Evolutionary conservation across 1,284 basidiomycete genomes (phyloP), one percentile per base, ranked within the genome.

Genomic region (Porphyrellus sp.): DNA sequence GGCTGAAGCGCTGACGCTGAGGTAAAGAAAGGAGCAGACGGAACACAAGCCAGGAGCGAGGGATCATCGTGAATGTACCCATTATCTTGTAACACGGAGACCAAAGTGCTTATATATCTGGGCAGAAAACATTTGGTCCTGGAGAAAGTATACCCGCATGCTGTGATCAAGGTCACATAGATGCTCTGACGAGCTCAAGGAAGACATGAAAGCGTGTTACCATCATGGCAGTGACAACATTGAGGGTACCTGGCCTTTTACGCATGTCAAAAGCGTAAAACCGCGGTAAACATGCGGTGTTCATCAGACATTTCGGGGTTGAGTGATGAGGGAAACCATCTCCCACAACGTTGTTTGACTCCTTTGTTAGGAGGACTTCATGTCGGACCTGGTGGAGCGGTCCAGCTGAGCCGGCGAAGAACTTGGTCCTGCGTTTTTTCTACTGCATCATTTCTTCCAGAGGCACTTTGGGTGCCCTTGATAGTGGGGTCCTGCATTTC

Each of bases 1-100:
- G 55, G 13, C 58, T 49, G 21, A 41, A 53, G 30, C 51, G 58
- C 50, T 11, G 54, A 42, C 3, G 56, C 55, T 28, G 58, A 55
- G 38, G 56, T 52, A 57, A 33, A 25, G 57, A 53, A 28, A 57
- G 49, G 41, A 57, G 30, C 28, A 51, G 30, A 45, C 60, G 42
- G 4, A 60, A 37, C 18, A 35, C 43, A 20, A 45, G 33, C 33
- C 13, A 27, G 46, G 34, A 54, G n/a, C 21, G 8, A 3, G 30
- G 20, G 3, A 55, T n/a, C 60, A 62, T 62, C 3, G 12, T 24
- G 28, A 41, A 27, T 23, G 35, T 37, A 30, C 21, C 41, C 15
- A 35, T 13, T 35, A 18, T 9, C 21, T n/a, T 8, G 23, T 25
- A 44, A 30, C 42, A 18, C 20, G 27, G 23, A 20, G 6, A 35